Conservation (phyloP, 768 basidiomycete species). For the Ramaria sp. region DNA sequence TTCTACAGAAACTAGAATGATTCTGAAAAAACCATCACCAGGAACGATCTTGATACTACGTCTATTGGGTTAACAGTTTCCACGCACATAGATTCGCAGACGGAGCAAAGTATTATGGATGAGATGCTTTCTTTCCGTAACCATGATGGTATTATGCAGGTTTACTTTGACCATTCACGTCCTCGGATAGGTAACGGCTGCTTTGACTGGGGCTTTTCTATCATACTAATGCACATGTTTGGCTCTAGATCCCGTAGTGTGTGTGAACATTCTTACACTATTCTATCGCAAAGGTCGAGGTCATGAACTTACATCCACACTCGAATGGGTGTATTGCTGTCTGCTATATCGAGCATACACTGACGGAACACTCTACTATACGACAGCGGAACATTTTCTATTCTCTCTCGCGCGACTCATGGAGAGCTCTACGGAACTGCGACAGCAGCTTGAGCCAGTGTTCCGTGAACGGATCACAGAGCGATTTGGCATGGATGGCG, state of each 20-base stretch:
- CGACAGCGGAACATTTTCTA: slow-evolving; percentile 40
- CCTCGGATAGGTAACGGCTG: slow-evolving; percentile 25
- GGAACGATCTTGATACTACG: slow-evolving; percentile 45
- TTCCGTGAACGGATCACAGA: slow-evolving; percentile 38
- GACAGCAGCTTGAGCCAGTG: slow-evolving; percentile 27
- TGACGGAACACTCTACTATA: slow-evolving; percentile 46
- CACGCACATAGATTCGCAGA: too few relatives aligned
- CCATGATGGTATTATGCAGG: slow-evolving; percentile 42
- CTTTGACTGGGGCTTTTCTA: not conserved
- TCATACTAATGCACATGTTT: slow-evolving; percentile 36
- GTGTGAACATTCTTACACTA: too few relatives aligned
- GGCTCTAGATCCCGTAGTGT: slow-evolving; percentile 39
- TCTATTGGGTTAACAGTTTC: too few relatives aligned
- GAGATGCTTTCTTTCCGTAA: too few relatives aligned
- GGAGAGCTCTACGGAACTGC: slow-evolving; percentile 21
- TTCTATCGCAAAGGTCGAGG: slow-evolving; percentile 43
- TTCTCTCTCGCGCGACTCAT: slow-evolving; percentile 41
- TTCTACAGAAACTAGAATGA: not conserved
- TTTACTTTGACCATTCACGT: slow-evolving; percentile 22
- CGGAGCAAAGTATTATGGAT: too few relatives aligned
- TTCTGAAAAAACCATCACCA: slow-evolving; percentile 25
- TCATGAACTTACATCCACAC: slow-evolving; percentile 31
- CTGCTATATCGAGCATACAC: slow-evolving; percentile 42
- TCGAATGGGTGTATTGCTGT: slow-evolving; percentile 39
- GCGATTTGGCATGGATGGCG: slow-evolving; percentile 37